Base-by-base conservation (phyloP, 805 yeast species). In the Nakazawaea pomicola region DNA sequence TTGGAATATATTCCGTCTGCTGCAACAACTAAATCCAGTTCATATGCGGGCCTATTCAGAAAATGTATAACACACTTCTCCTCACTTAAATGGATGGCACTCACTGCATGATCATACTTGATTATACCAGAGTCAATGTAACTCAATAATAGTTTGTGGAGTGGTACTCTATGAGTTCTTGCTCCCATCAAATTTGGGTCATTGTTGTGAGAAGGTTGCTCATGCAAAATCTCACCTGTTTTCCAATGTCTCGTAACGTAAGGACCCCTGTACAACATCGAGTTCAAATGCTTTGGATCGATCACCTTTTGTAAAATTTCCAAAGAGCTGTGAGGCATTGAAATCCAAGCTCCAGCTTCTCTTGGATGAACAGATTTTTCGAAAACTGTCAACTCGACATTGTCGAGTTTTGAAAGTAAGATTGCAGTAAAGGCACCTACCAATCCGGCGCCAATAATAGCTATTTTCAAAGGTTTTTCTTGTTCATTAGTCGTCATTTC, bases 1-100 rank as follows among this genome's bases (percentile, higher is more conserved):
- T 36, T 38, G 14, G 49, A 46, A 31, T 46, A 46, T n/a, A 46
- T 46, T 14, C 49, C 49, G 18, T 46, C 49, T 15, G 49, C 49
- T 18, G 40, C 41, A 14, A 46, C 25, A 8, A 46, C 38, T n/a
- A 46, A 28, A 36, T 46, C 43, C 15, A 30, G 33, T 4, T 47
- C 34, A 10, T 21, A 9, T 2, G 25, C 15, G 14, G 35, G 40
- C 3, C 3, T 9, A 28, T 28, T n/a, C 19, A 25, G 23, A 16
- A 25, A 19, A 14, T 32, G 28, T n/a, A n/a, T n/a, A n/a, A n/a
- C n/a, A n/a, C n/a, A n/a, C n/a, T n/a, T n/a, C n/a, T n/a, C n/a
- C n/a, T n/a, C n/a, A n/a, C n/a, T n/a, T n/a, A n/a, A 33, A 40
- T 17, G 39, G 7, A 23, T 32, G 3, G 29, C 30, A 6, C 17